Percentiles rank a stretch among this genome's conserved stretches.
These are phyloP conservation scores for Basidiobolus meristosporus DNA, from an alignment of 371 early-diverging fungal species.

Conservation along the genomic window DNA sequence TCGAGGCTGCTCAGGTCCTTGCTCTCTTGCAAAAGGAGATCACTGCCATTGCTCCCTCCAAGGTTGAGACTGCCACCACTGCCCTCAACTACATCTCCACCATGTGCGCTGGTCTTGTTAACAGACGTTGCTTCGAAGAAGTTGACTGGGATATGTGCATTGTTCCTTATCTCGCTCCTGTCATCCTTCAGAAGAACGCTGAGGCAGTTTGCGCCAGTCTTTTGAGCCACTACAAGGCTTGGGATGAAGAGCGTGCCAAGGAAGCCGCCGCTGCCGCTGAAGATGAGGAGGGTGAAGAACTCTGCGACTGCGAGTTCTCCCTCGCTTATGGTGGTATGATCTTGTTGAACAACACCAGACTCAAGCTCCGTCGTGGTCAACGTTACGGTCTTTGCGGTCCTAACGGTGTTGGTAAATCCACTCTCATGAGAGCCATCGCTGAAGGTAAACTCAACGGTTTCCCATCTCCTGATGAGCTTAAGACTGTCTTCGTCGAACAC, in stretches of 20 bases:
- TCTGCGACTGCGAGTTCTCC: slow-evolving; percentile 67
- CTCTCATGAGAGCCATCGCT: slow-evolving; percentile 72
- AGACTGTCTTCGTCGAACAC: slow-evolving; percentile 60
- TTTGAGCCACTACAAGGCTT: slow-evolving; percentile 14
- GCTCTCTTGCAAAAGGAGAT: slow-evolving; percentile 6
- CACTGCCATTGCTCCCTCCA: slow-evolving; percentile 7
- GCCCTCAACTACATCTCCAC: slow-evolving; percentile 20
- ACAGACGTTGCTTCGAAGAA: slow-evolving; percentile 22
- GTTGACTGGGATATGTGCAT: slow-evolving; percentile 24
- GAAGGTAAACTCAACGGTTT: slow-evolving; percentile 63
- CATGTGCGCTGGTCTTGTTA: slow-evolving; percentile 23
- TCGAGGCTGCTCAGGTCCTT: no score
- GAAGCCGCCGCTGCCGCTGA: slow-evolving; percentile 31
- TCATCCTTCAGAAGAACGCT: slow-evolving; percentile 18
- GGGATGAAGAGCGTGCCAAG: slow-evolving; percentile 19
- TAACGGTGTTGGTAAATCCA: slow-evolving; percentile 83
- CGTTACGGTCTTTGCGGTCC: slow-evolving; percentile 73
- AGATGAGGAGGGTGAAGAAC: slow-evolving; percentile 50
- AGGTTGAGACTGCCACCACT: slow-evolving; percentile 7
- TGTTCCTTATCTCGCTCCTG: slow-evolving; percentile 27
- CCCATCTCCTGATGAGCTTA: slow-evolving; percentile 51
- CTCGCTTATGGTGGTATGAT: slow-evolving; percentile 75
- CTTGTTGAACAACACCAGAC: slow-evolving; percentile 52
- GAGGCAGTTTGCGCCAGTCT: slow-evolving; percentile 11
- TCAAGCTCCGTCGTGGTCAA: slow-evolving; percentile 58